Evolutionary conservation across 768 basidiomycete species (phyloP).

Genomic region (Boletus coccyginus): DNA sequence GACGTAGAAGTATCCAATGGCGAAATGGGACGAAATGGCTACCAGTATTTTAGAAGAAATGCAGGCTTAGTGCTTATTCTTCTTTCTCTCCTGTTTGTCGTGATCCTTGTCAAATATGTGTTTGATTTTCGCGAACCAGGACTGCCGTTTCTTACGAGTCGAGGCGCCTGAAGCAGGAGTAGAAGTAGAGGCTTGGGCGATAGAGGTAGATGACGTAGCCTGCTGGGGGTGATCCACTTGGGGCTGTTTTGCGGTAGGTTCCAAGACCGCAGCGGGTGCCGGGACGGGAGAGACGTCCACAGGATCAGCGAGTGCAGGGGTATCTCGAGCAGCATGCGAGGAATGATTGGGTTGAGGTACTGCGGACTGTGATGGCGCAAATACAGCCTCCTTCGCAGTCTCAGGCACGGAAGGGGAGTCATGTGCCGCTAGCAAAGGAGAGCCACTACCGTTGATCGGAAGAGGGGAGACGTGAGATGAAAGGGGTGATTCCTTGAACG

Average conservation of each 20-base stretch:
- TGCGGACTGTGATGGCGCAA: neutral
- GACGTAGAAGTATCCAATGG: conserved; percentile 3
- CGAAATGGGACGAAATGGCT: neutral
- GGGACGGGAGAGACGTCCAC: neutral
- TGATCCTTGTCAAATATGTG: conserved; percentile 52
- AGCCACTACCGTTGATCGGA: conserved; percentile 38
- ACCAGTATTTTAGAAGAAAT: neutral
- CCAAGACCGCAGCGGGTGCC: neutral
- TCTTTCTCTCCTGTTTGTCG: conserved; percentile 37
- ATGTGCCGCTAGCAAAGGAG: conserved; percentile 10
- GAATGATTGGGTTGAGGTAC: neutral
- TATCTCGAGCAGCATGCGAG: neutral
- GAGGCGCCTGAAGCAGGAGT: conserved; percentile 35
- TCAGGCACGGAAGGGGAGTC: conserved; percentile 1
- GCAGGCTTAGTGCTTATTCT: conserved; percentile 18
- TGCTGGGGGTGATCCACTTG: neutral
- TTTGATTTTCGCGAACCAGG: conserved; percentile 54
- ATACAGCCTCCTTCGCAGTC: neutral
- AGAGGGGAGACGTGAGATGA: conserved; percentile 29
- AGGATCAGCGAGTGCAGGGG: neutral
- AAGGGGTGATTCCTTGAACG: conserved; percentile 1
- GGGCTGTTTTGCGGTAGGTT: neutral
- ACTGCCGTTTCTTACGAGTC: conserved; percentile 48
- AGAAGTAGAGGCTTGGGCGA: conserved; percentile 11
- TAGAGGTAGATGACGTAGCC: neutral